phyloP scores from a whole-genome alignment of 192 early-diverging fungal genomes.

The Backusella psychrophila region DNA sequence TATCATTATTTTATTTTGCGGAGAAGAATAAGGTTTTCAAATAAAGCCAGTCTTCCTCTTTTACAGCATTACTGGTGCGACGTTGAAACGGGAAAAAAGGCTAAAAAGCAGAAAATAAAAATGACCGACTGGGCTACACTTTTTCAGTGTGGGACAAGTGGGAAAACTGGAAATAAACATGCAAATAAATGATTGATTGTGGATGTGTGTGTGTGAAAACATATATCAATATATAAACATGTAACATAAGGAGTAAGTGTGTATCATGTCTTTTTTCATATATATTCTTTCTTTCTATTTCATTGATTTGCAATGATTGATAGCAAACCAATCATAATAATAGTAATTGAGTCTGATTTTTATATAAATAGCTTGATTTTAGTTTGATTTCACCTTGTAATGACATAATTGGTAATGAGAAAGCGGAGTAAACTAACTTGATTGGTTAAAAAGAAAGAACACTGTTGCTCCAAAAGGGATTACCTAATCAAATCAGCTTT shows the following conservation, averaged over 20 bases:
- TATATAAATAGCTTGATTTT: neutral
- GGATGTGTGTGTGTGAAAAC: neutral
- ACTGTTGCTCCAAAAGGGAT: neutral
- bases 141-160: neutral
- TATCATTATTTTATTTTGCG: neutral
- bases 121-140: neutral
- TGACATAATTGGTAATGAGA: neutral
- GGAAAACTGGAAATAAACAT: neutral
- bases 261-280: neutral
- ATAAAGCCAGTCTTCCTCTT: neutral
- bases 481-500: neutral
- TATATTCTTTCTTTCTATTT: neutral
- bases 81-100: neutral
- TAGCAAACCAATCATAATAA: neutral
- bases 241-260: neutral
- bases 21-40: neutral
- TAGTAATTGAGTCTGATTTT: neutral
- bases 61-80: neutral
- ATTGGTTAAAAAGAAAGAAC: neutral
- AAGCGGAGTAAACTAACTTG: neutral
- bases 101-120: slow-evolving; percentile 3
- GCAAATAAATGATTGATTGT: neutral
- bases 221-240: neutral
- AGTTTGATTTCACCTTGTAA: neutral
- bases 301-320: neutral